Conservation (phyloP, 257 asterid species). For the Phtheirospermum japonicum region DNA sequence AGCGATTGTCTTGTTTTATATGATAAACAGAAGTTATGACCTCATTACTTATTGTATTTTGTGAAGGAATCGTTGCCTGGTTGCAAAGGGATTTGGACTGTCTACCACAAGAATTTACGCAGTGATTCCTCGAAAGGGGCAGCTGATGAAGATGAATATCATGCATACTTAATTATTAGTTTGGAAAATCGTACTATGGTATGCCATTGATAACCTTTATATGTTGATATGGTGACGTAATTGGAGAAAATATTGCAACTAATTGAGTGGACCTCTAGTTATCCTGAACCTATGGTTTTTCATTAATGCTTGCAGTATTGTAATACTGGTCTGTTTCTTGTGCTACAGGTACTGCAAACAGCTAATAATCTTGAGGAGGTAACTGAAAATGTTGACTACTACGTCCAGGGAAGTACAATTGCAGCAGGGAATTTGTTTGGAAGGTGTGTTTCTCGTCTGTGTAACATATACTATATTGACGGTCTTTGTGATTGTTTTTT, state of each 20-base stretch:
- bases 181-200: conserved; percentile 97
- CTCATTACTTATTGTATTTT: conserved; percentile 24
- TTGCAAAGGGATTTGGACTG: conserved; percentile 98
- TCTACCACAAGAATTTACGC: conserved; percentile 87
- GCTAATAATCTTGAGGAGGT: conserved; percentile 98
- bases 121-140: conserved; percentile 64
- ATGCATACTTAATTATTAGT: conserved; percentile 92
- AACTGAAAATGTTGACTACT: conserved; percentile 94
- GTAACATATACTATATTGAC: conserved; percentile 19
- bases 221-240: conserved; percentile 20
- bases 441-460: conserved; percentile 49
- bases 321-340: too few relatives aligned
- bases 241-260: conserved; percentile 15
- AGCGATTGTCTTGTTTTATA: not conserved
- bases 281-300: conserved; percentile 14
- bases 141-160: conserved; percentile 94
- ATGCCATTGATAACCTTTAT: conserved; percentile 22
- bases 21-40: conserved; percentile 7
- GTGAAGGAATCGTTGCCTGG: conserved; percentile 90
- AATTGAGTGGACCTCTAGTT: conserved; percentile 7
- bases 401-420: conserved; percentile 87
- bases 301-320: too few relatives aligned
- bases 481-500: conserved; percentile 17
- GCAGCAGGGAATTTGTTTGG: conserved; percentile 99
- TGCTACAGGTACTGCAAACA: conserved; percentile 85